Evolutionary conservation across 768 basidiomycete genomes (phyloP).

Genomic region (Melanogaster broomeanus): DNA sequence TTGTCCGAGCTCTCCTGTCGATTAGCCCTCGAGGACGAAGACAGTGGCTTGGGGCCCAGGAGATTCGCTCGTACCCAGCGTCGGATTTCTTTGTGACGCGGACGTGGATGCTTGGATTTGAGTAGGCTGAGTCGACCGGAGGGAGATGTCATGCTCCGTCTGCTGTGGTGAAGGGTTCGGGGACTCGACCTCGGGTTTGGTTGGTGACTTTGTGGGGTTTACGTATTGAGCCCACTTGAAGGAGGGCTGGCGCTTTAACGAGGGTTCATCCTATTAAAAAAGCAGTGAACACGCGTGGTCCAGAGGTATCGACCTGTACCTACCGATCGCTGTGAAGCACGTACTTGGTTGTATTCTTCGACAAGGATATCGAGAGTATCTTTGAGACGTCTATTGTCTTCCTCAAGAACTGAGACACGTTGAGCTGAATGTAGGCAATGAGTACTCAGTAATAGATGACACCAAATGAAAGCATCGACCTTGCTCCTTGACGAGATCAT

Average conservation of each 20-base stretch:
- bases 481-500: slow-evolving; percentile 71
- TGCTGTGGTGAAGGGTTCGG: slow-evolving; percentile 81
- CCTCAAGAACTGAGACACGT: slow-evolving; percentile 68
- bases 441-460: neutral
- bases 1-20: slow-evolving; percentile 72
- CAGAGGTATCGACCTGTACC: slow-evolving; percentile 5
- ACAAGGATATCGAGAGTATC: slow-evolving; percentile 61
- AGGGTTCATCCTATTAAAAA: slow-evolving; percentile 35
- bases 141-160: slow-evolving; percentile 64
- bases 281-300: slow-evolving; percentile 10
- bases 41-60: slow-evolving; percentile 27
- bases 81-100: slow-evolving; percentile 31
- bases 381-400: slow-evolving; percentile 74
- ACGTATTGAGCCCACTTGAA: slow-evolving; percentile 89
- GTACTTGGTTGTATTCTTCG: slow-evolving; percentile 60
- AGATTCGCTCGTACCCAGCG: slow-evolving; percentile 33
- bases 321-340: slow-evolving; percentile 33
- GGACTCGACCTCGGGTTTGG: slow-evolving; percentile 72
- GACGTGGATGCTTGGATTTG: slow-evolving; percentile 16
- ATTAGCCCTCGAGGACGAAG: slow-evolving; percentile 37
- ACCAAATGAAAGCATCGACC: slow-evolving; percentile 42
- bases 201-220: slow-evolving; percentile 78
- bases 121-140: slow-evolving; percentile 28
- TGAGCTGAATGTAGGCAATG: slow-evolving; percentile 48
- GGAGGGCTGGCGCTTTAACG: slow-evolving; percentile 72